These are phyloP conservation scores for Gracilariopsis chorda DNA, from an alignment of 23 red algal genomes.

Conservation along the genomic window DNA sequence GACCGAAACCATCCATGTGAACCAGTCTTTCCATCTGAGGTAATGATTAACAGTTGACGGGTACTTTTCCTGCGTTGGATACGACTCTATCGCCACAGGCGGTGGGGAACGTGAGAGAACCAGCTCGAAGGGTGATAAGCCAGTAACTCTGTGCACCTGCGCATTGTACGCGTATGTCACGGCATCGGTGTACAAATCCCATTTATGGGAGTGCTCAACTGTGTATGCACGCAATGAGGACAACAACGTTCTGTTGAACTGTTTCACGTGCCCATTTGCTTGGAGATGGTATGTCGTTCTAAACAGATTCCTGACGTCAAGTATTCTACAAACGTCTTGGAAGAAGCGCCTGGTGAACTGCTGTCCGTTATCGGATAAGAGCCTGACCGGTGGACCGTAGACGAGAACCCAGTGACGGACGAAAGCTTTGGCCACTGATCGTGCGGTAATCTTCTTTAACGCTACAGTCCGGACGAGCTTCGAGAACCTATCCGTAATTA, in stretches of 20 bases:
- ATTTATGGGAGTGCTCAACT: neutral
- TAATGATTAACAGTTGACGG: neutral
- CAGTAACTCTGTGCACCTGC: neutral
- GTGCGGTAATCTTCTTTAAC: too few relatives aligned
- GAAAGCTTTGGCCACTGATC: conserved; percentile 9
- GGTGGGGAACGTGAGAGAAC: neutral
- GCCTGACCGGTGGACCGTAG: neutral
- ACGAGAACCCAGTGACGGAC: neutral
- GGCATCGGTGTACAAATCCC: too few relatives aligned
- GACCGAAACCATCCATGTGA: neutral
- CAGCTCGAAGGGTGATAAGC: neutral
- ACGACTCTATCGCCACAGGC: neutral
- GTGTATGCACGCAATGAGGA: neutral
- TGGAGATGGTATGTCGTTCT: neutral
- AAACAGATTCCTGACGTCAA: neutral
- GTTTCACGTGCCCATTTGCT: neutral
- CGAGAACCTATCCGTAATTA: too few relatives aligned
- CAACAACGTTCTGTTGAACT: neutral
- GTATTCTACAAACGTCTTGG: conserved; percentile 25
- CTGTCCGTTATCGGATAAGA: conserved; percentile 29
- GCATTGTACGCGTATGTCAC: too few relatives aligned
- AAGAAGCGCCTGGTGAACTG: conserved; percentile 35
- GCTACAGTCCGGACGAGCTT: too few relatives aligned
- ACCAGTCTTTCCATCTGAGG: neutral
- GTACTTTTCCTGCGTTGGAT: neutral